Evolutionary conservation across 1,284 basidiomycete genomes (phyloP), one percentile per base, ranked within the genome.

Genomic region (Fomitopsis schrenkii): DNA sequence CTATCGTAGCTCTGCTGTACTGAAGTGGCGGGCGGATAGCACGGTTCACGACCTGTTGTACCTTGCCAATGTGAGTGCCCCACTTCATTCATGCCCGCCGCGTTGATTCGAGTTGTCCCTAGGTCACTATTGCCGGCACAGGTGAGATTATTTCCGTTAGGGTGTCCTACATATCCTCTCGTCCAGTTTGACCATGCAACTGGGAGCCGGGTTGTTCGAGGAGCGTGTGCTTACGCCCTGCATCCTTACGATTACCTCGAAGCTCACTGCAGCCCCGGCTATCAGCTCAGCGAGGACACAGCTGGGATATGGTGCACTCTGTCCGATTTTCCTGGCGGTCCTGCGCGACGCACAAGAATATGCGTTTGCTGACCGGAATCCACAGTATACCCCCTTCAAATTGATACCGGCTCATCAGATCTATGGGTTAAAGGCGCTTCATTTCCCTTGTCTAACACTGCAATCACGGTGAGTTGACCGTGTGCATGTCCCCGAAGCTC

Each of bases 391-490:
- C 75, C 80, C 50, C 81, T 92, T 7, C 91, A 93, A 72, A 76
- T 93, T 52, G 91, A 93, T 73, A 92, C 90, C 0, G 91, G 91
- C 59, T 93, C 90, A 12, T 91, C 83, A 61, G 91, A 93, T 74
- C 79, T 93, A n/a, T 93, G 91, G 86, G 79, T 92, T 56, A 79
- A 85, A 67, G 82, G 82, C 28, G 55, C 76, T 5, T 67, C 72
- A 1, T 77, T 75, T 48, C 81, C 87, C 12, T 70, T 89, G 60
- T 84, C 87, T 12, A 79, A 81, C 64, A 70, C 79, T 36, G 75
- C 76, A 17, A 71, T 76, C 59, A 87, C 83, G 38, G 89, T 90
- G 64, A 71, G 84, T 60, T 40, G 8, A 48, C 44, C 59, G 15
- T 28, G 4, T 38, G 19, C 52, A 17, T 41, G 28, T 45, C 22